Evolutionary conservation across 2,329 filamentous ascomycete species (phyloP), one percentile per base, ranked within the genome.

Genomic region (Calonectria ilicicola): DNA sequence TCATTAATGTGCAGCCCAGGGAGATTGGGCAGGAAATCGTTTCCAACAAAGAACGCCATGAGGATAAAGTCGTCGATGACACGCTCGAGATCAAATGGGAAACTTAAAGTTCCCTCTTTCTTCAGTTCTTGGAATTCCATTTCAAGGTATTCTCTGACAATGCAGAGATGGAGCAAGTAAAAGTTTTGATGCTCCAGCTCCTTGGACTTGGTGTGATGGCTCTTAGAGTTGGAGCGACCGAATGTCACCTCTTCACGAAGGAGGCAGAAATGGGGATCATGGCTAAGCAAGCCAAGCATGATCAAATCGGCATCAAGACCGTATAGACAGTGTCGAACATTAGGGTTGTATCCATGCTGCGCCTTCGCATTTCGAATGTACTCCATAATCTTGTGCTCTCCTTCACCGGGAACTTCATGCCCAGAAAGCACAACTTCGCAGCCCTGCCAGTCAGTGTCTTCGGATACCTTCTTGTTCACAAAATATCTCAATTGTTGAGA

Each of bases 301-400:
- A 99, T 99, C 76, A 99, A 87, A 87, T 99, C 97, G 53, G 97
- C 97, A 85, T 99, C 97, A 63, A 99, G 90, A 27, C 97, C 97
- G 85, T 99, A 99, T 75, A 99, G 89, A 85, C 97, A 99, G 85
- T 99, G 97, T 70, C 97, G 94, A 74, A 98, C 91, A 81, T 99
- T 98, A 63, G 95, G 91, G 83, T 98, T 93, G 84, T 99, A 99
- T 75, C 93, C 91, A 2, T 94, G 94, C 84, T 99, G 97, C 62
- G 96, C 95, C 88, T 98, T 98, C 74, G 97, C 95, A 84, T 97
- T 95, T 78, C 97, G 94, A 84, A 99, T 99, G 85, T 99, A 99
- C 85, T 99, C 97, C 97, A 99, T 99, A 85, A 99, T 98, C 87
- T 99, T 99, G 88, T 99, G 97, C 85, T 99, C 97, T 80, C 97